Evolutionary conservation across 1,284 basidiomycete species (phyloP).

Genomic region (Athelia psychrophila): DNA sequence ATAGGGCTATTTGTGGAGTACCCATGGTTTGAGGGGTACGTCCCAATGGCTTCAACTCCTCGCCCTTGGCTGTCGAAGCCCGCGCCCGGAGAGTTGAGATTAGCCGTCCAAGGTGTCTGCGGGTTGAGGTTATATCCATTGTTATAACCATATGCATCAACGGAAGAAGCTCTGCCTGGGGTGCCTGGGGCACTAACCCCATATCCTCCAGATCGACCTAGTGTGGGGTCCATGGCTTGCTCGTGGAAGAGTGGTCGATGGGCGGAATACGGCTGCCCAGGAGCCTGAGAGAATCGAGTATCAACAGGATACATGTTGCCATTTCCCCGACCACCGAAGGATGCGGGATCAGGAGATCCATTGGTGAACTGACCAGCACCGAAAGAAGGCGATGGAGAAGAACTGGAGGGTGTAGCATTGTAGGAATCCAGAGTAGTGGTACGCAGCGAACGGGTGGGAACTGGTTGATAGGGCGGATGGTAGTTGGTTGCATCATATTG

Average conservation of each 20-base stretch:
- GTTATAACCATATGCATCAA: constrained; percentile 44
- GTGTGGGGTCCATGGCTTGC: constrained; percentile 26
- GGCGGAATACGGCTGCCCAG: constrained; percentile 27
- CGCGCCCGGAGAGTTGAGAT: constrained; percentile 16
- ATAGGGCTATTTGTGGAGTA: constrained; percentile 16
- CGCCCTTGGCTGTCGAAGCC: constrained; percentile 16
- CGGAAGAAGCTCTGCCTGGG: constrained; percentile 31
- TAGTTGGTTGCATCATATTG: constrained; percentile 38
- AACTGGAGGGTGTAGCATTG: constrained; percentile 45
- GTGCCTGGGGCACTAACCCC: constrained; percentile 29
- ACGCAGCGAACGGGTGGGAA: constrained; percentile 55
- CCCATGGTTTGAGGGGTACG: background rate
- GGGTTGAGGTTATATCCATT: constrained; percentile 25
- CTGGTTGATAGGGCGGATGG: constrained; percentile 57
- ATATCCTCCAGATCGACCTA: constrained; percentile 22
- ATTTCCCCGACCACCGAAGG: constrained; percentile 47
- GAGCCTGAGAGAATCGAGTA: constrained; percentile 15
- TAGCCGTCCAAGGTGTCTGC: constrained; percentile 36
- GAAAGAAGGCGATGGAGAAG: constrained; percentile 66
- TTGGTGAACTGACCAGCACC: constrained; percentile 58
- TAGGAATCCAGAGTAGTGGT: constrained; percentile 60
- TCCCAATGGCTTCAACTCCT: no score
- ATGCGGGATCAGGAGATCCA: constrained; percentile 64
- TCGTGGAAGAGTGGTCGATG: constrained; percentile 33
- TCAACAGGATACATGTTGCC: constrained; percentile 35